Percentiles rank a stretch among this genome's conserved stretches.
phyloP scores from a whole-genome alignment of 202 grass and related monocot species.

The Schoenoplectus tabernaemontani region DNA sequence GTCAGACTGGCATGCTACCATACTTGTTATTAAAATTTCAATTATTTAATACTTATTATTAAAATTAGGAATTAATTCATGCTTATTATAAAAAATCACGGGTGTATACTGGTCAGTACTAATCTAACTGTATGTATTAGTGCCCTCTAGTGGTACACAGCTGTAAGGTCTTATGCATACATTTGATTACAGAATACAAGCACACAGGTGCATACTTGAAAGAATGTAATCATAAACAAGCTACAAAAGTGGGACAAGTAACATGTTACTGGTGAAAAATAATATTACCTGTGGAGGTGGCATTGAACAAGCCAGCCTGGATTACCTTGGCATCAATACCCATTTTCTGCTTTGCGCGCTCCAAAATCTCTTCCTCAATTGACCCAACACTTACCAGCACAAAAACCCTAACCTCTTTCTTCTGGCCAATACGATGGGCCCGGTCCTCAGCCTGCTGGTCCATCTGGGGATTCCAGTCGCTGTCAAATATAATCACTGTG shows the following conservation, averaged over 20 bases:
- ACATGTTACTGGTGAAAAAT: too few species aligned
- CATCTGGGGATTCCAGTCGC: constrained; percentile 99
- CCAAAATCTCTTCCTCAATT: constrained; percentile 97
- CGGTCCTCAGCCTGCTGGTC: constrained; percentile 98
- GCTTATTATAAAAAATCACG: too few species aligned
- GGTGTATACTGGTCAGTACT: too few species aligned
- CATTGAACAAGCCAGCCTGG: constrained; percentile 93
- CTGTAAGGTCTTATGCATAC: too few species aligned
- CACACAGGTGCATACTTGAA: too few species aligned
- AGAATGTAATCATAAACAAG: neutral
- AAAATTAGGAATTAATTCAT: too few species aligned
- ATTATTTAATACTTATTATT: too few species aligned
- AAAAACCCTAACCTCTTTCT: constrained; percentile 98
- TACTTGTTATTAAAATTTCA: too few species aligned
- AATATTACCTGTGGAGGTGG: constrained; percentile 73
- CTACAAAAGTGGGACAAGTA: neutral
- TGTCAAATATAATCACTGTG: constrained; percentile 98
- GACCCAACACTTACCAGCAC: constrained; percentile 97
- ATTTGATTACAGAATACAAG: too few species aligned
- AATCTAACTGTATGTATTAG: too few species aligned
- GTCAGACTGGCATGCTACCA: too few species aligned
- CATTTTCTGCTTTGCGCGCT: constrained; percentile 98
- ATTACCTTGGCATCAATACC: constrained; percentile 99
- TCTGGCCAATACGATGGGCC: constrained; percentile 95
- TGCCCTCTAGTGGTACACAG: too few species aligned